Percentiles rank a stretch among this genome's conserved stretches.
These are phyloP conservation scores for Trichophaea hybrida DNA, from an alignment of 2,329 filamentous ascomycete genomes.

Conservation along the genomic window DNA sequence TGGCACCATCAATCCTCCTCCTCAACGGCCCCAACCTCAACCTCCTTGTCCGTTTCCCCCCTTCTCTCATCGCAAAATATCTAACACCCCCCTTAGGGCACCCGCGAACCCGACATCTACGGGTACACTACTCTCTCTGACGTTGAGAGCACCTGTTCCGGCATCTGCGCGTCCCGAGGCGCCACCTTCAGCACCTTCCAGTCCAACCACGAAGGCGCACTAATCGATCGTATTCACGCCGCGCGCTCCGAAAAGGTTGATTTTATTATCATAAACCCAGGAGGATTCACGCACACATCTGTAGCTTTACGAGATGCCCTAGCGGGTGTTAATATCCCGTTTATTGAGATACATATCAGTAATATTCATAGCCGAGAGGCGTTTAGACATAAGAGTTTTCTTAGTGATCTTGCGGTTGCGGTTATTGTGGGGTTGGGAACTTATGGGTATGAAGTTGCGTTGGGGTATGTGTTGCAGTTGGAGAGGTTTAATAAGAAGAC, in stretches of 20 bases:
- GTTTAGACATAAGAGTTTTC: conserved; percentile 54
- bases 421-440: conserved; percentile 56
- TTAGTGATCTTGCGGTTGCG: conserved; percentile 60
- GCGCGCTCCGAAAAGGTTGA: conserved; percentile 44
- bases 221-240: conserved; percentile 58
- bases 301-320: conserved; percentile 64
- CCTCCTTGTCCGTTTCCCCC: conserved; percentile 42
- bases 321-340: conserved; percentile 53
- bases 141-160: conserved; percentile 39
- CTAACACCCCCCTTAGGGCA: conserved; percentile 31
- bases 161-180: conserved; percentile 39
- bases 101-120: conserved; percentile 59
- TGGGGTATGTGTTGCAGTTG: conserved; percentile 37
- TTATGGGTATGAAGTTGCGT: conserved; percentile 46
- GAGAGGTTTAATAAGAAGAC: conserved; percentile 31
- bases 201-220: conserved; percentile 63
- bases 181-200: conserved; percentile 48
- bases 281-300: conserved; percentile 60
- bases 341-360: conserved; percentile 62
- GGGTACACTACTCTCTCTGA: conserved; percentile 53
- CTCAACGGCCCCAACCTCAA: conserved; percentile 78
- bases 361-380: conserved; percentile 60
- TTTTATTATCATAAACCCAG: conserved; percentile 62
- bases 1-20: conserved; percentile 44
- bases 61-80: background rate